Conservation (phyloP, 2,329 filamentous ascomycete genomes). For the Nannizziopsis arthrosporioides region DNA sequence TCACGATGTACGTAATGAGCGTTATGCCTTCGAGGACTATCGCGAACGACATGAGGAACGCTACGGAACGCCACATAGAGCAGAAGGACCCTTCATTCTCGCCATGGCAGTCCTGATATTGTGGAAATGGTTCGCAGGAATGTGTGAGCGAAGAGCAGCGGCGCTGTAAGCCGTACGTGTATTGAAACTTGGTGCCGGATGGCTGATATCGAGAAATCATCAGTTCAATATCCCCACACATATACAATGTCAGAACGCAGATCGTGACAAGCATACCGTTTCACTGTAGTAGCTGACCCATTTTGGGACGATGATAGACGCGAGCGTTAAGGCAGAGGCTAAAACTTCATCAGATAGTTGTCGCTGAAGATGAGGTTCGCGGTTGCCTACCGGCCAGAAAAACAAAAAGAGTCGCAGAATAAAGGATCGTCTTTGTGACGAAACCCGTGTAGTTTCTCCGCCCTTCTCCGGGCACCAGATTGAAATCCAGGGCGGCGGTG, state of each 20-base stretch:
- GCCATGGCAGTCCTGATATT: constrained; percentile 52
- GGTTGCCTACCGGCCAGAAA: constrained; percentile 33
- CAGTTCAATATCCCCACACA: not conserved
- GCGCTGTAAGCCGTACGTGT: constrained; percentile 66
- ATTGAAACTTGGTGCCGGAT: constrained; percentile 39
- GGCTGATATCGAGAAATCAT: constrained; percentile 17
- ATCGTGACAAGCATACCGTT: constrained; percentile 24
- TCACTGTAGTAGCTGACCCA: constrained; percentile 40
- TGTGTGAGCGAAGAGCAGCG: constrained; percentile 62
- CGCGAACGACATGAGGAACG: constrained; percentile 76
- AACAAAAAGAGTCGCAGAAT: constrained; percentile 32
- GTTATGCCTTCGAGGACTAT: constrained; percentile 71
- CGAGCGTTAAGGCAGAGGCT: constrained; percentile 37
- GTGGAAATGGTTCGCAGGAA: constrained; percentile 49
- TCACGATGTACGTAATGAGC: constrained; percentile 65
- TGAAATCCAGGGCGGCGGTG: constrained; percentile 29
- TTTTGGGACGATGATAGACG: constrained; percentile 37
- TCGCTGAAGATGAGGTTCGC: not conserved
- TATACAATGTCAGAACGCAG: not conserved
- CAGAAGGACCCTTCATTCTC: constrained; percentile 63
- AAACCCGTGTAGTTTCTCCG: constrained; percentile 38
- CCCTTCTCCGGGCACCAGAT: constrained; percentile 32
- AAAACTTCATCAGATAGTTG: not conserved
- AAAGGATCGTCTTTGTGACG: constrained; percentile 40
- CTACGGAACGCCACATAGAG: constrained; percentile 78